phyloP scores from a whole-genome alignment of 2,329 filamentous ascomycete species.

The Neophaeococcomyces aloes region DNA sequence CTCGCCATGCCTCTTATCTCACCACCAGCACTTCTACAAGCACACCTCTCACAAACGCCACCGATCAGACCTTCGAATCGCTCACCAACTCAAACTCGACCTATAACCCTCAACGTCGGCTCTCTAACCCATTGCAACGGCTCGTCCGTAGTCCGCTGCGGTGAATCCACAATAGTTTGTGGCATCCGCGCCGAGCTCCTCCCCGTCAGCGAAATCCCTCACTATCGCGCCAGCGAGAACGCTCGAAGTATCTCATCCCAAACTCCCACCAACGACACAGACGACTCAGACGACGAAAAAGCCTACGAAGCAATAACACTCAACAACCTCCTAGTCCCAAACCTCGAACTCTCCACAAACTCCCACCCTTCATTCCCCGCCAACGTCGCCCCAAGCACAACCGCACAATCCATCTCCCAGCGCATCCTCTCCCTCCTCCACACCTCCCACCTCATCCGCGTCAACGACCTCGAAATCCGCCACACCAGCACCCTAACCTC shows the following conservation, averaged over 20 bases:
- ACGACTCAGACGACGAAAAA: conserved; percentile 27
- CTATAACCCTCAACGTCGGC: conserved; percentile 66
- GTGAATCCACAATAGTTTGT: conserved; percentile 78
- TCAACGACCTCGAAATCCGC: conserved; percentile 63
- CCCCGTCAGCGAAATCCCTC: conserved; percentile 61
- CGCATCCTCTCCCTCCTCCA: conserved; percentile 68
- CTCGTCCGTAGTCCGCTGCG: conserved; percentile 75
- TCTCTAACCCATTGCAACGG: conserved; percentile 84
- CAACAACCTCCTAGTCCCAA: conserved; percentile 72
- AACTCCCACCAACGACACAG: conserved; percentile 11
- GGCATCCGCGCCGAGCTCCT: conserved; percentile 82
- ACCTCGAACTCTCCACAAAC: conserved; percentile 84
- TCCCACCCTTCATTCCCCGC: conserved; percentile 82
- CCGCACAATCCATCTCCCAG: conserved; percentile 78
- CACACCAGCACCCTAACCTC: conserved; percentile 41
- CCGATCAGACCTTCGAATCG: conserved; percentile 75
- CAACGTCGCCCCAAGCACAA: conserved; percentile 53
- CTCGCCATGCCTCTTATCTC: conserved; percentile 21
- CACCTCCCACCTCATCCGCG: conserved; percentile 55
- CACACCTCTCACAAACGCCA: conserved; percentile 59
- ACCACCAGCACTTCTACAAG: conserved; percentile 78
- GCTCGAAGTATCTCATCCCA: conserved; percentile 23
- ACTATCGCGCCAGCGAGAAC: conserved; percentile 42
- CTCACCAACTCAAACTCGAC: conserved; percentile 55
- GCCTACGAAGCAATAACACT: conserved; percentile 29